phyloP scores from a whole-genome alignment of 352 stramenopile species.

The Elongisporangium prolatum region DNA sequence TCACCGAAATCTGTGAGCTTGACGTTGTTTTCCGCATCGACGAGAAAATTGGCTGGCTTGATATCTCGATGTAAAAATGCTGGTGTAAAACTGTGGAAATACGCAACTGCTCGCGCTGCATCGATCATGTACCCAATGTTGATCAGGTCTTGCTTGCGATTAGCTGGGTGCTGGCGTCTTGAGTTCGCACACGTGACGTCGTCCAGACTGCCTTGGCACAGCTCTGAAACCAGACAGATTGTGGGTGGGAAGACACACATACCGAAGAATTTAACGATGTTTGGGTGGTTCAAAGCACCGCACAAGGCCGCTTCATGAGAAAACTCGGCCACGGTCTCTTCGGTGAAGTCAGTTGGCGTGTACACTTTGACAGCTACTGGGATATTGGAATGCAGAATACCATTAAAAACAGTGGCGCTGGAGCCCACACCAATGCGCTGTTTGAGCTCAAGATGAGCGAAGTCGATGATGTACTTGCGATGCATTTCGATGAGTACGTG shows the following conservation, averaged over 20 bases:
- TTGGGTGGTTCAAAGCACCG: constrained; percentile 40
- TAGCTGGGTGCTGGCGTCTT: constrained; percentile 24
- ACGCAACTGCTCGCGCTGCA: constrained; percentile 51
- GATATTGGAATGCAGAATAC: constrained; percentile 24
- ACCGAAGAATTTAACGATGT: constrained; percentile 43
- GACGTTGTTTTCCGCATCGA: constrained; percentile 46
- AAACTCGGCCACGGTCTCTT: constrained; percentile 52
- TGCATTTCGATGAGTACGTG: constrained; percentile 67
- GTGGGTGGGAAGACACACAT: constrained; percentile 69
- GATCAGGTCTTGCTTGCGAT: constrained; percentile 53
- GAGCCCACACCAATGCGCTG: constrained; percentile 40
- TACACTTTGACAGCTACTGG: constrained; percentile 60
- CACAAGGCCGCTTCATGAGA: constrained; percentile 49
- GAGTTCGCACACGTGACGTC: constrained; percentile 32
- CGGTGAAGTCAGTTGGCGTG: constrained; percentile 40
- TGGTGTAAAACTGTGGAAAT: constrained; percentile 72
- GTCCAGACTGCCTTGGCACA: constrained; percentile 61
- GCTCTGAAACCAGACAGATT: constrained; percentile 69
- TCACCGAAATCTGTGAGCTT: constrained; percentile 84
- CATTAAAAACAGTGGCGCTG: constrained; percentile 45
- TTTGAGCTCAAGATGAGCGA: constrained; percentile 47
- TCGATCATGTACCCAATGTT: constrained; percentile 69
- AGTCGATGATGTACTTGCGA: constrained; percentile 64
- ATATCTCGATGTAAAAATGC: constrained; percentile 72
- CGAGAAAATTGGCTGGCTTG: constrained; percentile 77